Evolutionary conservation across 768 basidiomycete species (phyloP).

Genomic region (Neoboletus brunneissimus): DNA sequence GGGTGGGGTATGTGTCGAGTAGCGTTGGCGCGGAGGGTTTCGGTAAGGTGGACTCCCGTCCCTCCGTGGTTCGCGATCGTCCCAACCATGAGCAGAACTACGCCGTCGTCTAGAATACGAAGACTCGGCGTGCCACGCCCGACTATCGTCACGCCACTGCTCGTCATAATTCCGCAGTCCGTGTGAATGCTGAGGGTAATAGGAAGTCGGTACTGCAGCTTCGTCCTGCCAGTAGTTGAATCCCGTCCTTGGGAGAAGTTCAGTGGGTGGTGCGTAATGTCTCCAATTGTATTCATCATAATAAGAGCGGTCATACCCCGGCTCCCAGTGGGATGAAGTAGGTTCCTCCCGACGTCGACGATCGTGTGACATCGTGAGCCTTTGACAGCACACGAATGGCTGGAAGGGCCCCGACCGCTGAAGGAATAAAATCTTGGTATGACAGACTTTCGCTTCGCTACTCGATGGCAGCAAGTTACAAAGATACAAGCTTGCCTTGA

Average conservation of each 20-base stretch:
- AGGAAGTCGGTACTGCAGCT: background rate
- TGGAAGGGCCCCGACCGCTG: constrained; percentile 2
- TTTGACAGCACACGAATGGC: constrained; percentile 7
- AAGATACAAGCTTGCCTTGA: too few relatives aligned
- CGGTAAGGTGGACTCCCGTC: constrained; percentile 1
- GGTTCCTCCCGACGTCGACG: constrained; percentile 13
- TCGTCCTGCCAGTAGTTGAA: constrained; percentile 30
- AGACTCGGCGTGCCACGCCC: constrained; percentile 5
- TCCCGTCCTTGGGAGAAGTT: background rate
- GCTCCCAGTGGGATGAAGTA: constrained; percentile 5
- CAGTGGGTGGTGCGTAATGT: constrained; percentile 9
- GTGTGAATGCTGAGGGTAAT: constrained; percentile 7
- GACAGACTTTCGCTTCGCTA: background rate
- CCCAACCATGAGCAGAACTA: constrained; percentile 5
- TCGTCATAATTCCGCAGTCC: constrained; percentile 4
- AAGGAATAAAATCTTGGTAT: constrained; percentile 18
- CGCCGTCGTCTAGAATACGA: constrained; percentile 9
- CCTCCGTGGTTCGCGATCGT: constrained; percentile 4
- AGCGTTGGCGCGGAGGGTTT: constrained; percentile 4
- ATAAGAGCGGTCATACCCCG: constrained; percentile 1
- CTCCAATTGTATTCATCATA: constrained; percentile 8
- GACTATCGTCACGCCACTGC: constrained; percentile 13
- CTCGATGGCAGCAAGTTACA: background rate
- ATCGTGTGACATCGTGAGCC: constrained; percentile 15
- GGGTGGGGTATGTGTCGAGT: constrained; percentile 12